These are phyloP conservation scores for Pelargonium fulgidum DNA, from an alignment of 441 rosid genomes.

Conservation along the genomic window DNA sequence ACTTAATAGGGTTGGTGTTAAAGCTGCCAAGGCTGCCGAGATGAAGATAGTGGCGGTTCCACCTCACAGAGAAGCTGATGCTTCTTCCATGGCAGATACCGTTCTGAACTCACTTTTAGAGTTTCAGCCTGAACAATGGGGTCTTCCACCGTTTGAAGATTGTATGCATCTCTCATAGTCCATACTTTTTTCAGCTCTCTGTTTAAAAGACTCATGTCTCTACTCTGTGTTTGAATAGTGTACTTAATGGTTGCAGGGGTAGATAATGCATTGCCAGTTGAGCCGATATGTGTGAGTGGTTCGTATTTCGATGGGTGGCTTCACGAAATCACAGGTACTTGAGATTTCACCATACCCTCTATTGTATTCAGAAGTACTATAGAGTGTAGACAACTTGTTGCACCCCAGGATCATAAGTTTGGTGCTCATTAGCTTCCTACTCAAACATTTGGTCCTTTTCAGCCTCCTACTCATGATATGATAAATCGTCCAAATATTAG, in stretches of 20 bases:
- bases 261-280: constrained; percentile 29
- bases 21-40: constrained; percentile 38
- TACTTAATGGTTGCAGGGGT: constrained; percentile 25
- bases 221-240: neutral
- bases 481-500: neutral
- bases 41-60: constrained; percentile 44
- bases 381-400: neutral
- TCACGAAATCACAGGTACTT: constrained; percentile 25
- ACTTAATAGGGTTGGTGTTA: constrained; percentile 35
- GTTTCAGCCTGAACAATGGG: constrained; percentile 37
- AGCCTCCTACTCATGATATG: neutral
- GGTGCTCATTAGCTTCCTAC: neutral
- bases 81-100: constrained; percentile 31
- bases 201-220: neutral
- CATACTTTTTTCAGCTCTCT: neutral
- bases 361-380: neutral
- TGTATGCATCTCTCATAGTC: constrained; percentile 21
- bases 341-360: neutral
- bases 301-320: constrained; percentile 19
- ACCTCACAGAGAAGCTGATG: constrained; percentile 30
- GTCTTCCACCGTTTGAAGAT: constrained; percentile 41
- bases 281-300: constrained; percentile 24
- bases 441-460: neutral
- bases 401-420: neutral
- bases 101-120: constrained; percentile 37